Conservation (phyloP, 208 protist species). For the Trypanosoma grayi region DNA sequence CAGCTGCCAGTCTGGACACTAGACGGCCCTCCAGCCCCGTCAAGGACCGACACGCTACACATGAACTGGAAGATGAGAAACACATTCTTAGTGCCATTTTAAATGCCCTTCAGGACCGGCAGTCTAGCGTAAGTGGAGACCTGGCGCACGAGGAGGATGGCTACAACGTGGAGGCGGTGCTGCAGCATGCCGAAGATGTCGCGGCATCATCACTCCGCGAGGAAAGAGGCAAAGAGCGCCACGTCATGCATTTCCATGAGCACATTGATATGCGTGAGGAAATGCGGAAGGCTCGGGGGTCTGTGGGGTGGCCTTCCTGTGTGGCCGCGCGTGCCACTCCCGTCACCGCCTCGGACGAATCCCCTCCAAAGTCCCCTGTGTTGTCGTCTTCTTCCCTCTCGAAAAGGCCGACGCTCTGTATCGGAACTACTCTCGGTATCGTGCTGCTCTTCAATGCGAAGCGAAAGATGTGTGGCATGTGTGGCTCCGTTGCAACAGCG, state of each 20-base stretch:
- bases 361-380: background rate
- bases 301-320: conserved; percentile 52
- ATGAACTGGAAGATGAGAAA: conserved; percentile 33
- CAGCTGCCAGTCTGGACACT: background rate
- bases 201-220: conserved; percentile 31
- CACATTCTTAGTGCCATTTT: conserved; percentile 63
- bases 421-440: conserved; percentile 65
- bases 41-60: too few relatives aligned
- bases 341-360: background rate
- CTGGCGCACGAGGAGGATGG: conserved; percentile 31
- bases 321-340: conserved; percentile 11
- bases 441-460: conserved; percentile 50
- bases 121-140: conserved; percentile 72
- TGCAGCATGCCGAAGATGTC: conserved; percentile 47
- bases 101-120: conserved; percentile 44
- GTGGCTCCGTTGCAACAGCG: conserved; percentile 21
- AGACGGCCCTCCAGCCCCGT: too few relatives aligned
- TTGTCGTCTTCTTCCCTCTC: background rate
- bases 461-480: conserved; percentile 30
- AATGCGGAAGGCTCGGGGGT: conserved; percentile 27
- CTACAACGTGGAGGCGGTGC: conserved; percentile 36
- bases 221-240: conserved; percentile 13
- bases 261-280: conserved; percentile 43
- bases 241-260: conserved; percentile 62
- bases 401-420: conserved; percentile 12